Conservation (phyloP, 345 rosid genomes). For the Eucalyptus cloeziana region DNA sequence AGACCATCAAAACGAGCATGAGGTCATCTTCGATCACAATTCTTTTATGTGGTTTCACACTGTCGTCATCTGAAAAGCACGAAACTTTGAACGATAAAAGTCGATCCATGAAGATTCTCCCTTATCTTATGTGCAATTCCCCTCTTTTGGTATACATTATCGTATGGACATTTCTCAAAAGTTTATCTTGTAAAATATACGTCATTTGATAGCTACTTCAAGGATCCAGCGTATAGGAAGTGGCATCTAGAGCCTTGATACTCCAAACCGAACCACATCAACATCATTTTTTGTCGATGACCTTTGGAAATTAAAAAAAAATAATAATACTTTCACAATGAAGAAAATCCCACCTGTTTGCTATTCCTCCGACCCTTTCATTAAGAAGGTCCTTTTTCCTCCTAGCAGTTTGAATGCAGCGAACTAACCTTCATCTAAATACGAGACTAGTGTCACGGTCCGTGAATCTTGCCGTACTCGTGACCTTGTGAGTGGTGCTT, state of each 20-base stretch:
- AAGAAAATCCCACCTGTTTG: background rate
- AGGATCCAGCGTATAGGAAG: background rate
- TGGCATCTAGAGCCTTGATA: background rate
- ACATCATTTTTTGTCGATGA: background rate
- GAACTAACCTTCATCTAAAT: background rate
- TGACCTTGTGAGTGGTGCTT: too few relatives aligned
- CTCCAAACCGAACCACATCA: background rate
- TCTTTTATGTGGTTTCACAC: background rate
- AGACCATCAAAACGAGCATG: background rate
- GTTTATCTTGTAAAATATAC: background rate
- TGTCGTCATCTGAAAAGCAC: background rate
- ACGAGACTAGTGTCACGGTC: too few relatives aligned
- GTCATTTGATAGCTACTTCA: background rate
- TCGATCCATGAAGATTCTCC: background rate
- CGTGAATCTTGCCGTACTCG: too few relatives aligned
- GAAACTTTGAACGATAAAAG: background rate
- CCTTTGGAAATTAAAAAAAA: background rate
- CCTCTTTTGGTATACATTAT: background rate
- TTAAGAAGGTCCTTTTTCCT: background rate
- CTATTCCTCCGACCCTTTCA: background rate
- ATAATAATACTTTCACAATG: background rate
- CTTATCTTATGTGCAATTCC: background rate
- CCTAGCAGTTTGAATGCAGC: background rate
- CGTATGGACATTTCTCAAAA: background rate
- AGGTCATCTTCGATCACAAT: background rate